Base-by-base conservation (phyloP, 2,329 filamentous ascomycete species). In the Ceratocystiopsis brevicomis region DNA sequence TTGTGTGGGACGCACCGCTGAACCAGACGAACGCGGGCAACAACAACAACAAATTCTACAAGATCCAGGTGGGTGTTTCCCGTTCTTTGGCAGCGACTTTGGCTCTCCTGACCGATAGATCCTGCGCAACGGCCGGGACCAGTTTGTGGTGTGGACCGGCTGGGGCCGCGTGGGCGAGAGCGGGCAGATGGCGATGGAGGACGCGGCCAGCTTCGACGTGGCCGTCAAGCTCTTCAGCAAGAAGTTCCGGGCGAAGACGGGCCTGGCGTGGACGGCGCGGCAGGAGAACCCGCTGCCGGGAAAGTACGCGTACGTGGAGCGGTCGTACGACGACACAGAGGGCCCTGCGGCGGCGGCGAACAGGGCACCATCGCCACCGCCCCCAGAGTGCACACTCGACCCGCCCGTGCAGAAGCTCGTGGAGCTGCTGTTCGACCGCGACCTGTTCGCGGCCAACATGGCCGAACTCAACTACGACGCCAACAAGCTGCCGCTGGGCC, bases 41-140 rank as follows among this genome's bases (percentile, higher is more conserved):
- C 39, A 90, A 88, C 54, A 81, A 81, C 58, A 88, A 90, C 58
- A 90, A 90, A 51, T 88, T 87, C 57, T 88, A 87, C 54, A 72
- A 74, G 25, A 57, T 86, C 25, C 81, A 88, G 63, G 64, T 82
- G 48, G 53, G 56, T 50, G 13, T 14, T 5, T n/a, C n/a, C n/a
- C n/a, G n/a, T n/a, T 34, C n/a, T 35, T 9, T 12, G 30, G 18
- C 17, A 16, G 9, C 21, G 17, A 21, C 6, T 18, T 17, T 3
- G 16, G 9, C 5, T 4, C 10, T 35, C 18, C 37, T 10, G 16
- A 37, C 15, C 14, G 6, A 35, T 4, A 76, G 58, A 50, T 73
- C 5, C 53, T 73, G 19, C 59, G 60, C 16, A 60, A 61, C 35
- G 50, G 52, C 18, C 48, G 50, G 14, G 53, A 59, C 3, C 48